These are phyloP conservation scores for Litchi chinensis DNA, from an alignment of 345 rosid species.

Conservation along the genomic window DNA sequence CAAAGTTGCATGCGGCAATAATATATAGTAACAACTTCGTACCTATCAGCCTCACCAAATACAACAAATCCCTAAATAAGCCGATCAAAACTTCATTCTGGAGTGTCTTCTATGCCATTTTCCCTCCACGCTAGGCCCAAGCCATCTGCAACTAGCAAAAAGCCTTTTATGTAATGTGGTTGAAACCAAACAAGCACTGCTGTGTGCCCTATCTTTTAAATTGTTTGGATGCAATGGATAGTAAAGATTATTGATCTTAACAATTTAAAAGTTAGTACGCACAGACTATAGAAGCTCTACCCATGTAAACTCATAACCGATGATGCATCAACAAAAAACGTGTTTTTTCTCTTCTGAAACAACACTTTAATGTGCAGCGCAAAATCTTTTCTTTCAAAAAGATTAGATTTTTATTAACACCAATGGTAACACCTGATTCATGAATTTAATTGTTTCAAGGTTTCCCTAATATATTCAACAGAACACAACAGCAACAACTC, in stretches of 20 bases:
- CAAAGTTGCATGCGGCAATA: background rate
- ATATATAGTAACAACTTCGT: background rate
- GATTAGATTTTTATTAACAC: too few species aligned
- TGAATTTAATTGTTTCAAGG: background rate
- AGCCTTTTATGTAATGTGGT: too few species aligned
- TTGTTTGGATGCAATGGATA: too few species aligned
- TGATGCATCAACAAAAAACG: background rate
- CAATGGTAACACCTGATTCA: background rate
- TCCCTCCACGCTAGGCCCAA: background rate
- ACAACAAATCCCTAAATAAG: background rate
- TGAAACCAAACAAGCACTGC: background rate
- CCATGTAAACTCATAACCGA: background rate
- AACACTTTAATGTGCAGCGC: too few species aligned
- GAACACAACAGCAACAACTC: too few species aligned
- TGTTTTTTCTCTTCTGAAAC: background rate
- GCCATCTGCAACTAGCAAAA: slow-evolving; percentile 7
- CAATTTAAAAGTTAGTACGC: too few species aligned
- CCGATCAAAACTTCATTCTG: background rate
- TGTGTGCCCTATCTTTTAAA: background rate
- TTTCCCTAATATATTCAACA: background rate
- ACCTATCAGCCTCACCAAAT: background rate
- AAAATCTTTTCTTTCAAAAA: too few species aligned
- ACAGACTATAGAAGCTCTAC: too few species aligned
- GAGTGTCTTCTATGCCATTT: background rate
- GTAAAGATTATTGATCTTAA: too few species aligned